These are phyloP conservation scores for Tilletia setariae DNA, from an alignment of 1,284 basidiomycete species.

Conservation along the genomic window DNA sequence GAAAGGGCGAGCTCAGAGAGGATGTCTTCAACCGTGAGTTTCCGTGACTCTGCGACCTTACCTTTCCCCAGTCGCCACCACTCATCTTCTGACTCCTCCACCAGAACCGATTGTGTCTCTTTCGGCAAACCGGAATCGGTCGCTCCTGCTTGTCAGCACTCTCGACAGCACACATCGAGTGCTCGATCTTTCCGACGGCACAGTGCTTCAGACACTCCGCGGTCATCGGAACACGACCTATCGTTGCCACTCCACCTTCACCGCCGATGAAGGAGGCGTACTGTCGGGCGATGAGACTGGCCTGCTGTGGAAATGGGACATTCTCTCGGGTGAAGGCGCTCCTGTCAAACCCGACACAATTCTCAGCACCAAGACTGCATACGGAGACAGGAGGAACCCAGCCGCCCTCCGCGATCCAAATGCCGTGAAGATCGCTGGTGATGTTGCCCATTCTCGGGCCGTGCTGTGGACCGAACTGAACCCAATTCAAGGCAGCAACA, in stretches of 20 bases:
- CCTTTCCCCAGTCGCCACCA: not conserved
- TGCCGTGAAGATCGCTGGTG: slow-evolving; percentile 61
- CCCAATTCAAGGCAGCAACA: slow-evolving; percentile 55
- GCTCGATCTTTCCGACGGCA: slow-evolving; percentile 78
- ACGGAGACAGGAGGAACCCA: slow-evolving; percentile 13
- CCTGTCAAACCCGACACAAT: slow-evolving; percentile 9
- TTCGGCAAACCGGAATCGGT: slow-evolving; percentile 63
- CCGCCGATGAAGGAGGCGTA: slow-evolving; percentile 70
- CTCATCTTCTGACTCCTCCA: not conserved
- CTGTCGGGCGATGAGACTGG: slow-evolving; percentile 87
- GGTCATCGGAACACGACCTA: slow-evolving; percentile 74
- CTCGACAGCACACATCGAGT: slow-evolving; percentile 80
- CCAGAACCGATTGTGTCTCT: slow-evolving; percentile 63
- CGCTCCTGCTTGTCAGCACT: slow-evolving; percentile 75
- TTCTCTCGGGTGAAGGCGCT: slow-evolving; percentile 69
- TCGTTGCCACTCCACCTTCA: slow-evolving; percentile 77
- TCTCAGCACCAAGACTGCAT: not conserved
- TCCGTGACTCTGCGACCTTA: not conserved
- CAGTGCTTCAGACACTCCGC: slow-evolving; percentile 76
- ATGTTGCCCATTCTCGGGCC: slow-evolving; percentile 68
- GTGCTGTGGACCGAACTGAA: slow-evolving; percentile 87
- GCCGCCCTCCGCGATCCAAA: slow-evolving; percentile 53
- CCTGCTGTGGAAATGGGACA: slow-evolving; percentile 82
- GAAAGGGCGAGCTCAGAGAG: slow-evolving; percentile 79
- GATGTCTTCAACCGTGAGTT: slow-evolving; percentile 86